Conservation (phyloP, 306 rosid species). For the Echinosophora koreensis region DNA sequence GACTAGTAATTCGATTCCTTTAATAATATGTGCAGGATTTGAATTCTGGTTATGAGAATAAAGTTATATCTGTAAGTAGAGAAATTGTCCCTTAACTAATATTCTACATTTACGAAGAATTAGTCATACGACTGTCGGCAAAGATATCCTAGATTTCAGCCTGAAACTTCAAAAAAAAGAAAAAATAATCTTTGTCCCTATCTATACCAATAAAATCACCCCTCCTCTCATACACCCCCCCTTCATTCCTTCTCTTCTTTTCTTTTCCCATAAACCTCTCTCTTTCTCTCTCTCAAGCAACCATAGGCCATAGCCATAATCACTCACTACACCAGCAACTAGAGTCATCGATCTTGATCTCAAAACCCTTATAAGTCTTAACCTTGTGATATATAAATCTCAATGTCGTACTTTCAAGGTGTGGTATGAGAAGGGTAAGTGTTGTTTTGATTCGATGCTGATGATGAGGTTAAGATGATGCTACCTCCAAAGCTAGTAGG, state of each 20-base stretch:
- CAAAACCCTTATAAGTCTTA: background rate
- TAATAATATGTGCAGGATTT: no score
- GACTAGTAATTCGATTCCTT: no score
- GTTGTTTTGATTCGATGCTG: background rate
- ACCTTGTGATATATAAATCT: background rate
- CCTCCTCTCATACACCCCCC: background rate
- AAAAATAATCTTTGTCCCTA: no score
- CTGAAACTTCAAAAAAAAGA: no score
- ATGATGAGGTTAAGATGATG: background rate
- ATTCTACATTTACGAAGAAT: no score
- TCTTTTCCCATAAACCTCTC: background rate
- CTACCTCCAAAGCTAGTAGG: background rate
- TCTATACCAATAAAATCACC: slow-evolving; percentile 42
- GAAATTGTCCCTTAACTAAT: no score
- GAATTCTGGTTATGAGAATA: no score
- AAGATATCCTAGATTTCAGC: no score
- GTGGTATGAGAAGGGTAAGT: background rate
- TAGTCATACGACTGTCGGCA: no score
- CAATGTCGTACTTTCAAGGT: slow-evolving; percentile 24
- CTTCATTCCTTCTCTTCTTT: background rate
- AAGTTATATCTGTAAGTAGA: no score
- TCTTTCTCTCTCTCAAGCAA: background rate
- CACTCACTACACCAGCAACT: background rate
- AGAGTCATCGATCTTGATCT: background rate
- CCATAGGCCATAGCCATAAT: background rate